Evolutionary conservation across 2,329 filamentous ascomycete species (phyloP), one percentile per base, ranked within the genome.

Genomic region (Trichophyton rubrum): DNA sequence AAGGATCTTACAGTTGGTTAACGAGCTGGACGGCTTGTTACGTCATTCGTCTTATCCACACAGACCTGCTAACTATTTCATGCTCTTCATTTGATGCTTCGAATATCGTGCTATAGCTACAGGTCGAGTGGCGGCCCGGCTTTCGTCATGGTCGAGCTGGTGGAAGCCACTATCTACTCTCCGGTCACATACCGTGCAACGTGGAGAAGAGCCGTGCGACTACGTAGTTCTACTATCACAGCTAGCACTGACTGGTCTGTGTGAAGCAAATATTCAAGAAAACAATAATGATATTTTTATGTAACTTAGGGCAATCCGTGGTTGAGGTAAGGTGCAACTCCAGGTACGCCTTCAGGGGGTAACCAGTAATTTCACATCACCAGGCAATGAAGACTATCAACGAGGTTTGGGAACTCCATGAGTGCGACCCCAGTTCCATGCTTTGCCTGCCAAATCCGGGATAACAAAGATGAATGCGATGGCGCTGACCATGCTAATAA

Each of bases 371-470:
- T 38, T 38, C 33, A 38, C 33, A 38, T 13, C 33, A 13, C 33
- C 33, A 15, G 56, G 20, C 41, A 41, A 24, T 24, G 40, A 35
- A 27, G 24, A 7, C 5, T 30, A 27, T 17, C 56, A 17, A 15
- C 13, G 35, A 8, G n/a, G n/a, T n/a, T 30, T 59, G 13, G 72
- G 69, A 61, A 75, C 63, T 27, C 81, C 82, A 62, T 82, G 75
- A 69, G 80, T 77, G 70, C 79, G 80, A 3, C 82, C 83, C 76
- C 79, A 85, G 30, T 77, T 75, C 71, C 77, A 81, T 13, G 82
- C 79, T 68, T 82, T 83, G 27, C 73, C 71, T 59, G 82, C 78
- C 68, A 85, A 71, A 68, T 85, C 82, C 3, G 81, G 79, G 24
- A 78, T 76, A 58, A 84, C 76, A 63, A 83, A 79, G 47, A 84